A percentile compares a stretch with the other conserved stretches of the same genome.
Conservation (phyloP, 352 stramenopile species). For the Saprolegnia parasitica region DNA sequence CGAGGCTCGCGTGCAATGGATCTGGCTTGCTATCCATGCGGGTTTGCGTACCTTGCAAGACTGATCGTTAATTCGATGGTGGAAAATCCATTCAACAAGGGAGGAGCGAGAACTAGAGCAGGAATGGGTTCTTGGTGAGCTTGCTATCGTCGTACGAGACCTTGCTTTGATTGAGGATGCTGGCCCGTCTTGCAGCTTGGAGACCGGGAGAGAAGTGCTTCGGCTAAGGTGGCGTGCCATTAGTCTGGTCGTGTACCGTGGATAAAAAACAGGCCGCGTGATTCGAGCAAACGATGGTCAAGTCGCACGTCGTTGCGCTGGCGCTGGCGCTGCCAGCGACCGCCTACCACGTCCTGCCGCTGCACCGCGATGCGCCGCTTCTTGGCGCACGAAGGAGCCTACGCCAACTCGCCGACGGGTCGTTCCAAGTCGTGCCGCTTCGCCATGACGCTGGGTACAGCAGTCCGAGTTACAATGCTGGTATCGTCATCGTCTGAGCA, state of each 20-base stretch:
- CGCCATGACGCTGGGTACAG: conserved; percentile 58
- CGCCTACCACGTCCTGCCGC: background rate
- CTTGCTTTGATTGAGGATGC: no score
- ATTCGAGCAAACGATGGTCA: background rate
- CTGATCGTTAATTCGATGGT: no score
- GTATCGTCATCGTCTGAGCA: background rate
- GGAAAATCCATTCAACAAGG: no score
- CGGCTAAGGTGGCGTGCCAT: background rate
- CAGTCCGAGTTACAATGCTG: background rate
- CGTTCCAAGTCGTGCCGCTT: conserved; percentile 56
- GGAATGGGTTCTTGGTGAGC: no score
- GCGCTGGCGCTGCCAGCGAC: background rate
- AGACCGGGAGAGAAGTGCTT: background rate
- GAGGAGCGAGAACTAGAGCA: no score
- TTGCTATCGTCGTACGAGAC: no score
- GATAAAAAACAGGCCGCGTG: no score
- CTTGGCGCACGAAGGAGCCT: background rate
- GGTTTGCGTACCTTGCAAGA: no score
- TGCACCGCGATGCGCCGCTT: background rate
- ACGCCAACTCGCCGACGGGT: conserved; percentile 23
- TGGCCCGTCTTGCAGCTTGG: no score
- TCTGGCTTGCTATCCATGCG: no score
- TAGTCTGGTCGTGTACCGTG: background rate
- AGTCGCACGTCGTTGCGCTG: background rate
- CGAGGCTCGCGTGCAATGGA: no score